Percentiles rank a stretch among this genome's conserved stretches.
These are phyloP conservation scores for Tylopilus subfusipes DNA, from an alignment of 768 basidiomycete species.

Conservation along the genomic window DNA sequence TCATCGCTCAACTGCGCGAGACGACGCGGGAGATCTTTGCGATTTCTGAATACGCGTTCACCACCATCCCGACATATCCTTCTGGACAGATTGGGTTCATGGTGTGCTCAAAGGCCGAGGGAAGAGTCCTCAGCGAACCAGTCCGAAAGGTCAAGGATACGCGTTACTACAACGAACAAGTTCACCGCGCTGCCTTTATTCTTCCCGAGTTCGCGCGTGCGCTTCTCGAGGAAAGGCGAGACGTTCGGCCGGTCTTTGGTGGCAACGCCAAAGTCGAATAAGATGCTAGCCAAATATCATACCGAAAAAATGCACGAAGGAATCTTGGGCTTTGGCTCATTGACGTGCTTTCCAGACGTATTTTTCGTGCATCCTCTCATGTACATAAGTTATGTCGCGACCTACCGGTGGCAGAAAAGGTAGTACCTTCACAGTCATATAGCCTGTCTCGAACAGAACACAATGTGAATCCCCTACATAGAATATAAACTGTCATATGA, in stretches of 20 bases:
- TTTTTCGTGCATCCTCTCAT: too few relatives aligned
- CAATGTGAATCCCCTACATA: too few relatives aligned
- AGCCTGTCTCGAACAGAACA: too few relatives aligned
- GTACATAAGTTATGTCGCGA: too few relatives aligned
- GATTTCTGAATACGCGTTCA: slow-evolving; percentile 84
- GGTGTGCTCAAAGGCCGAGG: slow-evolving; percentile 74
- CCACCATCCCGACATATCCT: slow-evolving; percentile 98
- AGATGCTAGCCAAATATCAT: too few relatives aligned
- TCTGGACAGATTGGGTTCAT: slow-evolving; percentile 97
- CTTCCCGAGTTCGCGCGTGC: slow-evolving; percentile 89
- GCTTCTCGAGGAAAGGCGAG: slow-evolving; percentile 67
- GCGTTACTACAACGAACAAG: slow-evolving; percentile 77
- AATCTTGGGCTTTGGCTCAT: too few relatives aligned
- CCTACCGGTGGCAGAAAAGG: too few relatives aligned
- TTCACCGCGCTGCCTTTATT: slow-evolving; percentile 81
- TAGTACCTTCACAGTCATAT: too few relatives aligned
- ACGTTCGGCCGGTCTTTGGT: slow-evolving; percentile 58
- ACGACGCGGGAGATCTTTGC: slow-evolving; percentile 75
- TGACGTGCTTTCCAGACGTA: too few relatives aligned
- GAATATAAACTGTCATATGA: too few relatives aligned
- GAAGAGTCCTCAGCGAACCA: slow-evolving; percentile 67
- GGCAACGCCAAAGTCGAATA: background rate
- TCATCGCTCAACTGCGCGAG: slow-evolving; percentile 72
- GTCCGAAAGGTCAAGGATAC: slow-evolving; percentile 67
- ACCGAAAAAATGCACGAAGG: too few relatives aligned